These are phyloP conservation scores for Corchorus capsularis DNA, from an alignment of 345 rosid genomes.

Conservation along the genomic window DNA sequence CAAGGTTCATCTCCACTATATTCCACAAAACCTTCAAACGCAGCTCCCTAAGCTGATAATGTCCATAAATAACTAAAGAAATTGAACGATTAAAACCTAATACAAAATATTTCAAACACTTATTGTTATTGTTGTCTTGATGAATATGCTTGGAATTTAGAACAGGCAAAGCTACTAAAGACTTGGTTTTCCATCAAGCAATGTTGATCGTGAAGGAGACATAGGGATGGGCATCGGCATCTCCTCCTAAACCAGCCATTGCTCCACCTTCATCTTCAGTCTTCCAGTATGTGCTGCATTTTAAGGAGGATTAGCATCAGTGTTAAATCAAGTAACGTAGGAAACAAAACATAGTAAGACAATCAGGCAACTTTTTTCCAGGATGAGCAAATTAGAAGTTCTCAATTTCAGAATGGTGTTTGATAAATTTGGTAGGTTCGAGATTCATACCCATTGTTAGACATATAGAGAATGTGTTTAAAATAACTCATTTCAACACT, in stretches of 20 bases:
- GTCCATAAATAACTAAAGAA: constrained; percentile 41
- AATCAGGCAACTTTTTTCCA: neutral
- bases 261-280: constrained; percentile 84
- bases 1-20: constrained; percentile 14
- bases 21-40: constrained; percentile 8
- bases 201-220: constrained; percentile 96
- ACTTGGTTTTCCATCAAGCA: constrained; percentile 38
- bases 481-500: neutral
- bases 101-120: constrained; percentile 36
- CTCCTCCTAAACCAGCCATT: constrained; percentile 82
- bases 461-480: neutral
- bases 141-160: constrained; percentile 22
- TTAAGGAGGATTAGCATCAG: constrained; percentile 4
- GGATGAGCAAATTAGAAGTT: neutral
- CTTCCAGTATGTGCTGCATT: constrained; percentile 88
- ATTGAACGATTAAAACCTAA: constrained; percentile 32
- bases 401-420: neutral
- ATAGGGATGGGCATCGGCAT: constrained; percentile 73
- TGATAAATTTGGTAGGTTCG: neutral
- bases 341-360: neutral
- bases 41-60: constrained; percentile 25
- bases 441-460: neutral
- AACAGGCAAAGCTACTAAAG: constrained; percentile 4
- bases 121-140: constrained; percentile 29
- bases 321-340: neutral